Conservation (phyloP, 2,329 filamentous ascomycete genomes). For the Polytolypa hystricis region DNA sequence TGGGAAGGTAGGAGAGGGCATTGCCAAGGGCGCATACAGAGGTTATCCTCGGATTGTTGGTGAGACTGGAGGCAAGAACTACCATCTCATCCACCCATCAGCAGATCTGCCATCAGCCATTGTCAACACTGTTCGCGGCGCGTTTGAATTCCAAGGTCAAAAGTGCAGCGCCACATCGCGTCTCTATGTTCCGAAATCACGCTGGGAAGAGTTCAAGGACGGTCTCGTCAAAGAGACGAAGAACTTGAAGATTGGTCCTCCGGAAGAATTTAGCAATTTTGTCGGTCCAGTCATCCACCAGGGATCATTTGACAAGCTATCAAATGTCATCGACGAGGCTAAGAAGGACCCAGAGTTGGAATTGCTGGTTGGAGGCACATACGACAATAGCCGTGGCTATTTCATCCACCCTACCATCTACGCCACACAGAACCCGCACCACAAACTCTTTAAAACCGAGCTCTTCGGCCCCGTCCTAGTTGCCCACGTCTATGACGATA, state of each 20-base stretch:
- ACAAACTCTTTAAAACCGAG: slow-evolving; percentile 64
- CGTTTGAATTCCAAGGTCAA: slow-evolving; percentile 84
- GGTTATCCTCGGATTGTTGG: slow-evolving; percentile 81
- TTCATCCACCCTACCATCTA: slow-evolving; percentile 76
- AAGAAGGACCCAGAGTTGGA: slow-evolving; percentile 62
- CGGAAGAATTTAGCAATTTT: slow-evolving; percentile 63
- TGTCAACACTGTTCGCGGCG: slow-evolving; percentile 71
- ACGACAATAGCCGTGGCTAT: slow-evolving; percentile 72
- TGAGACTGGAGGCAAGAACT: slow-evolving; percentile 90
- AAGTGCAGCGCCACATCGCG: slow-evolving; percentile 86
- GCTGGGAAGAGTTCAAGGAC: slow-evolving; percentile 61
- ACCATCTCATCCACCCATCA: slow-evolving; percentile 67
- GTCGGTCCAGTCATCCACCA: slow-evolving; percentile 84
- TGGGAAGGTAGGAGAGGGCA: slow-evolving; percentile 68
- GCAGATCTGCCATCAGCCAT: slow-evolving; percentile 70
- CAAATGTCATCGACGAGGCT: slow-evolving; percentile 62
- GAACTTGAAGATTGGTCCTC: slow-evolving; percentile 58
- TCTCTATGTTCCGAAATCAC: slow-evolving; percentile 62
- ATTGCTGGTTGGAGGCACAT: slow-evolving; percentile 62
- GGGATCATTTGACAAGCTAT: slow-evolving; percentile 68
- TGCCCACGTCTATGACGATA: slow-evolving; percentile 67
- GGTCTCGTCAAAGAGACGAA: slow-evolving; percentile 56
- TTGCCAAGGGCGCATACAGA: slow-evolving; percentile 68
- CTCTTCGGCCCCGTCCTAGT: slow-evolving; percentile 71
- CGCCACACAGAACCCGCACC: slow-evolving; percentile 58